These are phyloP conservation scores for Drechslerella coelobrocha DNA, from an alignment of 2,329 filamentous ascomycete species.

Conservation along the genomic window DNA sequence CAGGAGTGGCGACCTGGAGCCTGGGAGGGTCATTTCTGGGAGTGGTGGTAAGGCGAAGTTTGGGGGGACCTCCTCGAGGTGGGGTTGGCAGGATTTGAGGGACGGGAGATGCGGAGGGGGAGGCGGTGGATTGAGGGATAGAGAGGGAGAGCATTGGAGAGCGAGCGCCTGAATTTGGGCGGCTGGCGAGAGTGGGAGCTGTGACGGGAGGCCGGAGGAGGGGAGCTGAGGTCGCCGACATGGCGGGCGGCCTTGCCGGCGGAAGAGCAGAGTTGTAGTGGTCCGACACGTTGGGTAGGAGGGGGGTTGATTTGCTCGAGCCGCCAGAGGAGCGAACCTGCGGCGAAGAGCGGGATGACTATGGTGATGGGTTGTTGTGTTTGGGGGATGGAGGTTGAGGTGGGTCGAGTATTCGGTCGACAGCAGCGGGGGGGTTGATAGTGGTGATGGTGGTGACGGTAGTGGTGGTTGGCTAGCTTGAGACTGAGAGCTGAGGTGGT, in stretches of 20 bases:
- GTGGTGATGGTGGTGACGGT: no score
- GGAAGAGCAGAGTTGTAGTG: constrained; percentile 21
- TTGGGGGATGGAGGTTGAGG: background rate
- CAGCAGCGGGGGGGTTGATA: no score
- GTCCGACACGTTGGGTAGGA: constrained; percentile 29
- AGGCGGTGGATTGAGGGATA: constrained; percentile 50
- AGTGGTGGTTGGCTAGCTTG: no score
- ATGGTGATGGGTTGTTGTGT: background rate
- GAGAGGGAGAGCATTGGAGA: constrained; percentile 53
- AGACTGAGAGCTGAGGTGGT: no score
- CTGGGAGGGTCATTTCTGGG: constrained; percentile 49
- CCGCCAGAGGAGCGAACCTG: constrained; percentile 24
- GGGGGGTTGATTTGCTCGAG: constrained; percentile 17
- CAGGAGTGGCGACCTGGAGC: constrained; percentile 43
- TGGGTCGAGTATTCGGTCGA: constrained; percentile 2
- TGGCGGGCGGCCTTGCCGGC: constrained; percentile 43
- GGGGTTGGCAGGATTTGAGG: constrained; percentile 42
- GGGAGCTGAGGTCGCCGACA: constrained; percentile 51
- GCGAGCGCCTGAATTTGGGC: constrained; percentile 46
- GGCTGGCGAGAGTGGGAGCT: constrained; percentile 41
- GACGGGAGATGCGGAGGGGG: constrained; percentile 36
- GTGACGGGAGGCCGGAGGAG: constrained; percentile 45
- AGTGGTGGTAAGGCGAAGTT: constrained; percentile 54
- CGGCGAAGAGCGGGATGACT: constrained; percentile 9
- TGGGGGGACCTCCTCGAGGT: constrained; percentile 52